Evolutionary conservation across 73 alveolate genomes (phyloP).

Genomic region (Paramecium tetraurelia): DNA sequence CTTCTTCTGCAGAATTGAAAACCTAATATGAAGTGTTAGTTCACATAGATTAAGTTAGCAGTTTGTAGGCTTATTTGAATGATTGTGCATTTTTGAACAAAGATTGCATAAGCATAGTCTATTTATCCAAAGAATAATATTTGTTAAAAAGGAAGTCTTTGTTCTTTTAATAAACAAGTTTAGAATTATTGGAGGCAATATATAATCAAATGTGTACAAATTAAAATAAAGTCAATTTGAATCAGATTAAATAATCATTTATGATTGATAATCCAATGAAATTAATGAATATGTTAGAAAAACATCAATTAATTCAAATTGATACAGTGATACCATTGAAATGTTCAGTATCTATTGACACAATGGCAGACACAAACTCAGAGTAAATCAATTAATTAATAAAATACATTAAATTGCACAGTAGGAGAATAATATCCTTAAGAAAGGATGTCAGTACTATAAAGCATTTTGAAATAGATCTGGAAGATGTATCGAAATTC

Average conservation of each 20-base stretch:
- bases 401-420: background rate
- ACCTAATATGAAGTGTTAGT: background rate
- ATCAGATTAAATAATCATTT: background rate
- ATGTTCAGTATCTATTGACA: conserved; percentile 2
- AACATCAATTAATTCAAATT: background rate
- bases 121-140: conserved; percentile 20
- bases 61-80: conserved; percentile 33
- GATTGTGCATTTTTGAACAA: conserved; percentile 25
- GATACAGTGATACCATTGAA: background rate
- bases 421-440: conserved; percentile 31
- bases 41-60: conserved; percentile 15
- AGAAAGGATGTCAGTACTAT: background rate
- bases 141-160: background rate
- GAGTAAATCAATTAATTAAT: background rate
- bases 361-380: conserved; percentile 43
- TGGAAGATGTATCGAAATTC: background rate
- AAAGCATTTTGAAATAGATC: conserved; percentile 22
- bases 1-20: background rate
- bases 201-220: background rate
- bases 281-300: conserved; percentile 27
- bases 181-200: background rate
- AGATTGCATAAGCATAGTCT: conserved; percentile 3
- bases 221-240: background rate
- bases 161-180: background rate
- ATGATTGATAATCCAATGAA: background rate